These are phyloP conservation scores for Colletotrichum lentis DNA, from an alignment of 2,329 filamentous ascomycete species.

Conservation along the genomic window DNA sequence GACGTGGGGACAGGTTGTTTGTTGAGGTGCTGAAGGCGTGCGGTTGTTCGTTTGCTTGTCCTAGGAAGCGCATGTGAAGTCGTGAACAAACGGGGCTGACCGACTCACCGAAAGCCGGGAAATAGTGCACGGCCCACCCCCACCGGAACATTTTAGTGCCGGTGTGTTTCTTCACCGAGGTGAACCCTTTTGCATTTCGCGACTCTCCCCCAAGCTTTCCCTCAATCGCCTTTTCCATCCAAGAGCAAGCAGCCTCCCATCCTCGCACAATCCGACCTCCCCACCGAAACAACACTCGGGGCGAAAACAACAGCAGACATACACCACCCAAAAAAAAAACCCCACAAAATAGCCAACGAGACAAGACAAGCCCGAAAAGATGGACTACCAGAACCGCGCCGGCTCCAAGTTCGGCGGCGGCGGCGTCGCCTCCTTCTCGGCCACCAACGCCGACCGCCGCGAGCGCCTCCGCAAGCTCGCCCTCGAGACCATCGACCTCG, in stretches of 20 bases:
- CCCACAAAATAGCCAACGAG: rapidly evolving
- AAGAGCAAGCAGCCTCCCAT: not conserved
- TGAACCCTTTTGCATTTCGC: constrained; percentile 11
- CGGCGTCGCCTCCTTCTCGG: constrained; percentile 90
- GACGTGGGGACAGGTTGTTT: no score
- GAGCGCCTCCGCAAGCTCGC: constrained; percentile 98
- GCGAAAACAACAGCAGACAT: not conserved
- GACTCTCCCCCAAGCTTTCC: not conserved
- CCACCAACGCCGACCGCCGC: constrained; percentile 95
- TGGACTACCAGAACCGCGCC: constrained; percentile 88
- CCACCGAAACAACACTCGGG: no score
- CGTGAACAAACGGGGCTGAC: not conserved
- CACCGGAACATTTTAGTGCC: constrained; percentile 19
- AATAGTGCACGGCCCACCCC: not conserved
- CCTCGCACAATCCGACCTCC: not conserved
- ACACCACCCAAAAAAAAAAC: not conserved
- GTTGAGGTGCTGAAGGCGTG: not conserved
- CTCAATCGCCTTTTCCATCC: constrained; percentile 2
- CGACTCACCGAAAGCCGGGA: not conserved
- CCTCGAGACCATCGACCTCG: constrained; percentile 97
- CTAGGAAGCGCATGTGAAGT: not conserved
- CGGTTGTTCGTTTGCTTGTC: not conserved
- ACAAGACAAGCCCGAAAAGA: constrained; percentile 42
- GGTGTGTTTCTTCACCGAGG: constrained; percentile 17
- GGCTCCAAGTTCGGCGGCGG: constrained; percentile 98